These are phyloP conservation scores for Pythium sp. DNA, from an alignment of 352 stramenopile genomes.

Conservation along the genomic window DNA sequence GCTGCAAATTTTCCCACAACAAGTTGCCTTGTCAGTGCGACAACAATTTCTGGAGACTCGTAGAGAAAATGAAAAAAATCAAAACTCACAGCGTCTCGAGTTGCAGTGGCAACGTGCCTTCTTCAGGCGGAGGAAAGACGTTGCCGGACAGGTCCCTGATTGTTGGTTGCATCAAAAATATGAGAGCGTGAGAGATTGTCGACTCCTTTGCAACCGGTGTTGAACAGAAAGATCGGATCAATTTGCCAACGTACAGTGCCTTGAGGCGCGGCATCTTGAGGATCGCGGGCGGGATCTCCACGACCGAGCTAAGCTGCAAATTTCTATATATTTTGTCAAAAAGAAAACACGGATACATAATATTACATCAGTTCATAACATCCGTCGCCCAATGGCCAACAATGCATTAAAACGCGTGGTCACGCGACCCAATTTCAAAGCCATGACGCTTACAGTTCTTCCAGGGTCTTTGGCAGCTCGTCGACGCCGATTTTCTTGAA, in stretches of 20 bases:
- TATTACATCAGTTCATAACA: background rate
- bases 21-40: background rate
- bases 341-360: background rate
- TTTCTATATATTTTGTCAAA: conserved; percentile 13
- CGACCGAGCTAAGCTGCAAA: conserved; percentile 28
- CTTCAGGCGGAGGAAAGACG: conserved; percentile 19
- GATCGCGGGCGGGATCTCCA: conserved; percentile 28
- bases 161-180: background rate
- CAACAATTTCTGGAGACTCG: background rate
- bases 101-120: conserved; percentile 20
- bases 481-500: conserved; percentile 19
- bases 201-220: background rate
- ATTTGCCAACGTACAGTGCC: conserved; percentile 23
- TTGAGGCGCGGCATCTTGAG: conserved; percentile 31
- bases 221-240: background rate
- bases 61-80: background rate
- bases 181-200: background rate
- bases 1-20: background rate
- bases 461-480: conserved; percentile 16
- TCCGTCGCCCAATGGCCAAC: background rate
- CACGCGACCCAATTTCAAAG: background rate
- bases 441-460: conserved; percentile 17
- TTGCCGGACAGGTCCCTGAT: conserved; percentile 24
- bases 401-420: too few relatives aligned
- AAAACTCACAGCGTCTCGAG: conserved; percentile 22